These are phyloP conservation scores for Exophiala xenobiotica DNA, from an alignment of 2,329 filamentous ascomycete species.

Conservation along the genomic window DNA sequence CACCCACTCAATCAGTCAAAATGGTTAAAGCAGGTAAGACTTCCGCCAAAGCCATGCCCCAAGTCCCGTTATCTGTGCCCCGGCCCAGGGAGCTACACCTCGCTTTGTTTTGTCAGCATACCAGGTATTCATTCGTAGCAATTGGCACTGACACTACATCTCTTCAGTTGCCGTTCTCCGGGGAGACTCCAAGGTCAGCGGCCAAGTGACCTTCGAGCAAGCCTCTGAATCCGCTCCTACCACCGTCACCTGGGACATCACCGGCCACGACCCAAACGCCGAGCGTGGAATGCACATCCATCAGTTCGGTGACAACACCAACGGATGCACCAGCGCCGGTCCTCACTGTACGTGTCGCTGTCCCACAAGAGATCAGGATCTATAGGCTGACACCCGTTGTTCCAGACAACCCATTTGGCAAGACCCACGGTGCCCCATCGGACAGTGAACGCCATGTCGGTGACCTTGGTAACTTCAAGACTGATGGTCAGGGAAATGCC, in stretches of 20 bases:
- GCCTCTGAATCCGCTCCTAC: slow-evolving; percentile 76
- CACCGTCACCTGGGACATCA: slow-evolving; percentile 87
- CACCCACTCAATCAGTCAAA: slow-evolving; percentile 63
- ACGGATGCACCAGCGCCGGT: slow-evolving; percentile 97
- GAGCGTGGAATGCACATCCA: slow-evolving; percentile 98
- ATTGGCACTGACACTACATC: too few species aligned
- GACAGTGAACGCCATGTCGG: slow-evolving; percentile 91
- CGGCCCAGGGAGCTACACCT: not conserved
- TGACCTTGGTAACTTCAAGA: slow-evolving; percentile 96
- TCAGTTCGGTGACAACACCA: slow-evolving; percentile 99
- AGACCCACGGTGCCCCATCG: slow-evolving; percentile 83
- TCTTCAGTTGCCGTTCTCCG: slow-evolving; percentile 91
- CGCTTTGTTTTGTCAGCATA: slow-evolving; percentile 19
- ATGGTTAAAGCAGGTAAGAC: slow-evolving; percentile 97
- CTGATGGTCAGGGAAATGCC: slow-evolving; percentile 86
- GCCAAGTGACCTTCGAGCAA: slow-evolving; percentile 95
- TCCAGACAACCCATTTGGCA: slow-evolving; percentile 89
- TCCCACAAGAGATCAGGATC: not conserved
- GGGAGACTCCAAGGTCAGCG: slow-evolving; percentile 93
- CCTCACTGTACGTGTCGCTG: slow-evolving; percentile 76
- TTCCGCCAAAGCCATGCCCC: not conserved
- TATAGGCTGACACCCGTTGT: slow-evolving; percentile 10
- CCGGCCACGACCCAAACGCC: slow-evolving; percentile 88
- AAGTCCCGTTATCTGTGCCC: not conserved
- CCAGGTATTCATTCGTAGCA: too few species aligned